Conservation (phyloP, 2,329 filamentous ascomycete genomes). For the Claviceps purpurea region DNA sequence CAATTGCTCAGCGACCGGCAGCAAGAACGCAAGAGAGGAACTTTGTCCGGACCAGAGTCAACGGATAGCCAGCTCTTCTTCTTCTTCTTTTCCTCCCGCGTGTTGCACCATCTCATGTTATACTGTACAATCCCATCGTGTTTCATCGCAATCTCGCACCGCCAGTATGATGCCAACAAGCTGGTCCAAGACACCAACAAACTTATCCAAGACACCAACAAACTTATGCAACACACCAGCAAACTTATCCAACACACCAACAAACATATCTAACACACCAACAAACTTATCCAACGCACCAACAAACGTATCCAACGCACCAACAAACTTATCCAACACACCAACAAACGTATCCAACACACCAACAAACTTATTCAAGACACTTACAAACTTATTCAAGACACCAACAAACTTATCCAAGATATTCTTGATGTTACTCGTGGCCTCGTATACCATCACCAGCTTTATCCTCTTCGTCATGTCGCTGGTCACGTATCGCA, state of each 20-base stretch:
- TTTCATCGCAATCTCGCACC: not conserved
- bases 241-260: too few relatives aligned
- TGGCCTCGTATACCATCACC: constrained; percentile 10
- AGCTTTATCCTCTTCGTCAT: constrained; percentile 13
- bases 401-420: not conserved
- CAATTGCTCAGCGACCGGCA: not conserved
- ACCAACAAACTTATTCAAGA: too few relatives aligned
- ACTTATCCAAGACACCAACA: too few relatives aligned
- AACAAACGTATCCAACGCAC: too few relatives aligned
- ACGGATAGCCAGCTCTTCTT: not conserved
- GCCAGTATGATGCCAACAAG: not conserved
- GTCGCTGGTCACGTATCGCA: constrained; percentile 5
- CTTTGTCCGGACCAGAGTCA: not conserved
- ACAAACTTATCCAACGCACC: too few relatives aligned
- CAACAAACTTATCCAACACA: not conserved
- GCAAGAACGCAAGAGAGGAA: not conserved
- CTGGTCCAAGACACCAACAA: too few relatives aligned
- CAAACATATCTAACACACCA: too few relatives aligned
- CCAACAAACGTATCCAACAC: too few relatives aligned
- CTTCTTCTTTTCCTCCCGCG: not conserved
- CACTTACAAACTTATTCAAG: too few relatives aligned
- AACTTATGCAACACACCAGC: too few relatives aligned
- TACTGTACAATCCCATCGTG: not conserved
- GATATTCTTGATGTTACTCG: constrained; percentile 6
- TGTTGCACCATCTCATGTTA: not conserved